phyloP scores from a whole-genome alignment of 1,284 basidiomycete genomes.

The Rhodotorula sp. region DNA sequence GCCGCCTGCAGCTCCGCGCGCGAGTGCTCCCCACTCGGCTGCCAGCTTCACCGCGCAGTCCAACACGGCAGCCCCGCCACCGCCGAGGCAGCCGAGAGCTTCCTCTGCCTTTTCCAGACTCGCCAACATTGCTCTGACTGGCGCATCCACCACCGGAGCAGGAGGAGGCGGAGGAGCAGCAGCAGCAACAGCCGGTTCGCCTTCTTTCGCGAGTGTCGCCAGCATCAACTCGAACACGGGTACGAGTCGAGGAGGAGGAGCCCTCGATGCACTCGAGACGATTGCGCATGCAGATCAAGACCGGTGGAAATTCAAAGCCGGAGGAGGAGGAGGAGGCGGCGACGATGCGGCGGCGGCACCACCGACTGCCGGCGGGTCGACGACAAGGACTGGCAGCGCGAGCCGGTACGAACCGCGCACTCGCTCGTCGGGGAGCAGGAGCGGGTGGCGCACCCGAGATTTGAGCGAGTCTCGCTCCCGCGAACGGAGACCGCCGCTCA shows the following conservation, averaged over 20 bases:
- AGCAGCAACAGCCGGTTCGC: background rate
- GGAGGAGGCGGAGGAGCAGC: background rate
- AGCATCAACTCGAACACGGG: background rate
- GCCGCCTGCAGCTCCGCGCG: background rate
- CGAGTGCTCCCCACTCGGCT: background rate
- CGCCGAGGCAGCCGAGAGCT: background rate
- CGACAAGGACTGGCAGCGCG: background rate
- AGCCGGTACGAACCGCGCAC: background rate
- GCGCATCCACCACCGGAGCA: background rate
- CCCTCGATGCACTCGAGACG: conserved; percentile 23
- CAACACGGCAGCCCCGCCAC: background rate
- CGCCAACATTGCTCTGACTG: conserved; percentile 17
- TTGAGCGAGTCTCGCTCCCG: conserved; percentile 22
- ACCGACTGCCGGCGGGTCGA: no score
- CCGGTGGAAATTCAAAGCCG: no score
- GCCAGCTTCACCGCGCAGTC: background rate
- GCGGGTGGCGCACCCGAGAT: conserved; percentile 13
- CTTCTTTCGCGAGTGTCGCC: conserved; percentile 1
- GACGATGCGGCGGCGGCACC: no score
- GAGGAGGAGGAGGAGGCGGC: no score
- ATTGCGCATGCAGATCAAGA: conserved; percentile 19
- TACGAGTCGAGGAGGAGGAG: background rate
- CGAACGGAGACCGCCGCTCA: conserved; percentile 11
- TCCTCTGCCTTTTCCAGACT: conserved; percentile 16
- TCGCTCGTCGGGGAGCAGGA: background rate